Base-by-base conservation (phyloP, 2,329 filamentous ascomycete genomes). In the Phaeoacremonium minimum region DNA sequence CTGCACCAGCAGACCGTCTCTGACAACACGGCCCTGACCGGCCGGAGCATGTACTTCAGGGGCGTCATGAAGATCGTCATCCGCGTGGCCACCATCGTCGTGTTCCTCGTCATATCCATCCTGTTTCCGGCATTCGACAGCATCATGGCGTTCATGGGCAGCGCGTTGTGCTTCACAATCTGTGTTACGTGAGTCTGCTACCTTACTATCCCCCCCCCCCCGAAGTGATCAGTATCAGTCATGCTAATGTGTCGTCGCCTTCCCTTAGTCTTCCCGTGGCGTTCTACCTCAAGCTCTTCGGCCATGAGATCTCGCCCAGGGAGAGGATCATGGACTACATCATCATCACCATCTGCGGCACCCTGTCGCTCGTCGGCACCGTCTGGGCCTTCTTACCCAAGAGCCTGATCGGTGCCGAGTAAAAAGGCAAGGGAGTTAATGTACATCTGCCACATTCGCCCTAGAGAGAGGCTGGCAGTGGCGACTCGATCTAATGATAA, bases 231-330 rank as follows among this genome's bases (percentile, higher is more conserved):
- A 14, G 17, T 28, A 30, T 18, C 32, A 8, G 5, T n/a, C 5
- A 12, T 17, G 14, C 13, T 15, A 17, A 1, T 18, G 28, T 35
- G 7, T 19, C 13, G n/a, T n/a, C 6, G 20, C 30, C 18, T 14
- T 22, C 11, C 6, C 3, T 3, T 26, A 72, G 68, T 14, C 59
- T 98, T 34, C 93, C 91, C 1, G 67, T 95, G 19, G 75, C 82
- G 5, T 97, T 98, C 56, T 89, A 97, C 54, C 65, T 97, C 38
- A 95, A 90, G 63, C 78, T 97, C 2, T 97, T 95, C 57, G 80
- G 81, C 32, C 73, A 79, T 33, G 81, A 91, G 42, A 77, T 96
- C 31, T 64, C 70, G 1, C 47, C 58, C 1, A 55, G 57, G 15
- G 87, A 95, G 61, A 80, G 77, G 50, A 56, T 77, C 5, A 46